phyloP scores from a whole-genome alignment of 768 basidiomycete species.

The Tremella fuciformis region DNA sequence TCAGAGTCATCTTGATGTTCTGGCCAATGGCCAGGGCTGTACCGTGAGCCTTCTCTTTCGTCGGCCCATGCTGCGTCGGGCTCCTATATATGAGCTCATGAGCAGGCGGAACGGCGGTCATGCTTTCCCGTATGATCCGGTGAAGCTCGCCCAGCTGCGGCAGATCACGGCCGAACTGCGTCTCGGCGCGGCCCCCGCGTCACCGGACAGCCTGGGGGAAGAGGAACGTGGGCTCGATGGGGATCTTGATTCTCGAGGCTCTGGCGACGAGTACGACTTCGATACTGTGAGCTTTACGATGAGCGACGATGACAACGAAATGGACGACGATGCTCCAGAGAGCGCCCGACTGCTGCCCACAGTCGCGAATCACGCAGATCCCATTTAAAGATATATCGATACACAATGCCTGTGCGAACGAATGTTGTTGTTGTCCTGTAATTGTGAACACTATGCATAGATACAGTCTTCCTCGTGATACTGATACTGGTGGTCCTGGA shows the following conservation, averaged over 20 bases:
- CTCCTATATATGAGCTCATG: neutral
- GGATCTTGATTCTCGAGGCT: neutral
- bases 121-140: slow-evolving; percentile 20
- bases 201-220: neutral
- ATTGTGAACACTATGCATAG: no score
- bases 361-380: no score
- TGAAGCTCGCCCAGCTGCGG: slow-evolving; percentile 8
- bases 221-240: neutral
- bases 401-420: no score
- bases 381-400: no score
- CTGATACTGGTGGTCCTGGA: no score
- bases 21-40: slow-evolving; percentile 19
- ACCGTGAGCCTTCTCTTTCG: neutral
- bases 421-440: no score
- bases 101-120: slow-evolving; percentile 6
- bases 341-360: neutral
- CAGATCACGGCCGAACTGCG: slow-evolving; percentile 2
- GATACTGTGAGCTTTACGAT: slow-evolving; percentile 22
- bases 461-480: no score
- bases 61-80: neutral
- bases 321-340: neutral
- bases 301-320: neutral
- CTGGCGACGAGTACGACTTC: slow-evolving; percentile 16
- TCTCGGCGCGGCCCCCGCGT: neutral
- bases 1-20: slow-evolving; percentile 7